A percentile compares a stretch with the other conserved stretches of the same genome.
Conservation (phyloP, 805 yeast genomes). For the Yarrowia bubula region DNA sequence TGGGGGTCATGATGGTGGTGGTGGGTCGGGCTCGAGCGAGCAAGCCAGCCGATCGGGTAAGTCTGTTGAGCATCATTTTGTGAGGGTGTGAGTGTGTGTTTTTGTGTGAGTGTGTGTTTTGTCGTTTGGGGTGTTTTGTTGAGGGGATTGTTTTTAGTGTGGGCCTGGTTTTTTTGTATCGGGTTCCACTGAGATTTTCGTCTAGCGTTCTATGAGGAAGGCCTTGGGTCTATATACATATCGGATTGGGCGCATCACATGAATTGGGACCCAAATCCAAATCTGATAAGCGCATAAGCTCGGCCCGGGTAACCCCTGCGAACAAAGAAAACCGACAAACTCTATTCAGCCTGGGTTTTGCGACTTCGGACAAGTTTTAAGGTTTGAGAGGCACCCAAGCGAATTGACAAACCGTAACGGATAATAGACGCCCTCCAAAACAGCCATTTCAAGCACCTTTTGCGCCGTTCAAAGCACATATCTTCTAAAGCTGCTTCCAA, state of each 20-base stretch:
- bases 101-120: not conserved
- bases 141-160: not conserved
- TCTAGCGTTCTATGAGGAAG: not conserved
- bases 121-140: not conserved
- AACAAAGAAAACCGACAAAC: not conserved
- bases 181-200: not conserved
- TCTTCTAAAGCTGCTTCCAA: not conserved
- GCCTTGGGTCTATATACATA: not conserved
- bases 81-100: not conserved
- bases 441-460: not conserved
- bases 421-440: no score
- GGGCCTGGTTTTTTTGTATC: not conserved
- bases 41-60: conserved; percentile 6
- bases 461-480: not conserved
- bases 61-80: not conserved
- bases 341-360: not conserved
- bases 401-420: not conserved
- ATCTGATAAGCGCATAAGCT: conserved; percentile 24
- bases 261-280: conserved; percentile 14
- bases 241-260: conserved; percentile 25
- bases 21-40: conserved; percentile 25
- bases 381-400: not conserved
- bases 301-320: not conserved
- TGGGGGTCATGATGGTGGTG: not conserved
- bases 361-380: not conserved